phyloP scores from a whole-genome alignment of 768 basidiomycete genomes.

The Lentinus brumalis region DNA sequence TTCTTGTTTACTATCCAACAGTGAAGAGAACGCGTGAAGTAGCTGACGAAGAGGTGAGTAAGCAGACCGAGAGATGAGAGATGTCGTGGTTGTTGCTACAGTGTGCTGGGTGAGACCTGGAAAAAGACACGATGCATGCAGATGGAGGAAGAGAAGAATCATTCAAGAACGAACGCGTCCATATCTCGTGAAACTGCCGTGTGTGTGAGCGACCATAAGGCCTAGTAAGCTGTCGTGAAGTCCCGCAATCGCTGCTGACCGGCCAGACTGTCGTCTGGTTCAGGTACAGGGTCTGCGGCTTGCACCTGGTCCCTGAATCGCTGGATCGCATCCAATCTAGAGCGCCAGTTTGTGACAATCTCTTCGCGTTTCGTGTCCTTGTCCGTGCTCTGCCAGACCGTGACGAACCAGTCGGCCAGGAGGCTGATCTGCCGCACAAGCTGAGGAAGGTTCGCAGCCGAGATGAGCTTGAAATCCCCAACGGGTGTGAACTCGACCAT shows the following conservation, averaged over 20 bases:
- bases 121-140: constrained; percentile 1
- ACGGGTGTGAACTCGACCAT: constrained; percentile 96
- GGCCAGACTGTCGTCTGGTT: constrained; percentile 28
- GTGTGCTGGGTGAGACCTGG: constrained; percentile 2
- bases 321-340: constrained; percentile 76
- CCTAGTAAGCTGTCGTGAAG: constrained; percentile 32
- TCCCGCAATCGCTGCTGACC: constrained; percentile 35
- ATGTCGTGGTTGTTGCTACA: not conserved
- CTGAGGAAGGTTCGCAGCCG: constrained; percentile 82
- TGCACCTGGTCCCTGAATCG: constrained; percentile 48
- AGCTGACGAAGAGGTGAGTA: not conserved
- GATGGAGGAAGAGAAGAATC: not conserved
- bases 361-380: constrained; percentile 71
- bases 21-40: constrained; percentile 5
- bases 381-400: constrained; percentile 76
- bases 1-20: constrained; percentile 17
- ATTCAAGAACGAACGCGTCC: constrained; percentile 8
- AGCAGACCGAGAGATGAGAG: not conserved
- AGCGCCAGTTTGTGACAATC: constrained; percentile 88
- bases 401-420: constrained; percentile 87
- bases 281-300: constrained; percentile 19
- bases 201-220: not conserved
- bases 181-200: constrained; percentile 8
- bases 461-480: constrained; percentile 93
- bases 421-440: constrained; percentile 87